Base-by-base conservation (phyloP, 169 alveolate genomes). In the Plasmodium chabaudi region DNA sequence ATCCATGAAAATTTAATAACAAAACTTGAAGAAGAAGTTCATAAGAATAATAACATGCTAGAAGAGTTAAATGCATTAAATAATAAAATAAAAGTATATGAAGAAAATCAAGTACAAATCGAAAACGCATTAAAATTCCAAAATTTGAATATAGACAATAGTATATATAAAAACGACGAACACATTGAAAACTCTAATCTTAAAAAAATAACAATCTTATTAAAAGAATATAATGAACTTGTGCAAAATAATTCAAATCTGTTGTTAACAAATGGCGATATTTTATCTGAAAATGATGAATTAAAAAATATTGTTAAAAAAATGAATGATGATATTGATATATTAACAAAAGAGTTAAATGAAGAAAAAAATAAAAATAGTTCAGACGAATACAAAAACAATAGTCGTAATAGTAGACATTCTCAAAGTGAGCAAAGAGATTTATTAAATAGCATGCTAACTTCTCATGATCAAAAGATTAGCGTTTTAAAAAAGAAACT, bases 201-300 rank as follows among this genome's bases (percentile, higher is more conserved):
- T 19, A 59, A 67, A 9, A 64, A 67, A 42, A 79, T 79, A 39
- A 25, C 51, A 34, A 60, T 55, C 49, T 39, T 79, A 25, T 47
- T 79, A 15, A 82, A 79, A 42, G 72, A 79, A 17, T 67, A 79
- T 67, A 70, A 79, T 13, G 89, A 79, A 21, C 21, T 79, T 9
- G 25, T 65, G 19, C 46, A 67, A 61, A 64, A 44, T 25, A 79
- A 65, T 53, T 79, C 89, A n/a, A 67, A 64, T 19, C 57, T 79
- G 23, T 25, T 55, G 39, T 34, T 60, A n/a, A 55, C 60, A 46
- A 79, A 60, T 42, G 60, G 60, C 19, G 53, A 79, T 9, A 15
- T 79, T 10, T 10, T 61, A 21, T 56, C 82, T 7, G 89, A 79
- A 34, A 79, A 79, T 56, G 72, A 79, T 71, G 56, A 70, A 49